Evolutionary conservation across 768 basidiomycete species (phyloP).

Genomic region (Pleurotus djamor): DNA sequence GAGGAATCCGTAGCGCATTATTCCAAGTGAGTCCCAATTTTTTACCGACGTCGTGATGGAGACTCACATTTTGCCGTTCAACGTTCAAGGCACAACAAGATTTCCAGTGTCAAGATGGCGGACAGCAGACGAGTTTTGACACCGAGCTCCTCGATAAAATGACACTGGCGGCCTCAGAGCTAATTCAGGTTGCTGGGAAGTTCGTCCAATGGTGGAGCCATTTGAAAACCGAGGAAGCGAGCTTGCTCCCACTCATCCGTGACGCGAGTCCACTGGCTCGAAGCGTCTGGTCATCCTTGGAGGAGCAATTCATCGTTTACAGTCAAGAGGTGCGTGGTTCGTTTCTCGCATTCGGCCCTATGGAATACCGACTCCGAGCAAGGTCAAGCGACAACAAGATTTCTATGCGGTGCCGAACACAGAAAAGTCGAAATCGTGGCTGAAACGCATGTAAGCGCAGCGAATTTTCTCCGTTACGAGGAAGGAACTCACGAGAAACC

Average conservation of each 20-base stretch:
- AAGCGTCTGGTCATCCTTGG: not conserved
- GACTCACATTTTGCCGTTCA: not conserved
- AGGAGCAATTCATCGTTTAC: not conserved
- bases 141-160: not conserved
- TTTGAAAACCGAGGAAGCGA: not conserved
- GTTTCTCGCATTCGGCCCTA: too few species aligned
- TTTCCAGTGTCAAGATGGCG: not conserved
- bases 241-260: not conserved
- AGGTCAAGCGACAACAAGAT: too few species aligned
- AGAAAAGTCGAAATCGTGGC: too few species aligned
- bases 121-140: not conserved
- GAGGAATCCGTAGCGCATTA: not conserved
- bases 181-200: not conserved
- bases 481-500: too few species aligned
- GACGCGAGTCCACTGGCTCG: not conserved
- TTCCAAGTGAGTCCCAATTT: not conserved
- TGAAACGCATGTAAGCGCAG: too few species aligned
- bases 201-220: not conserved
- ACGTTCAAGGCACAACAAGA: not conserved
- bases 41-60: too few species aligned
- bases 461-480: too few species aligned
- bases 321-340: not conserved
- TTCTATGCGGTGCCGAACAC: too few species aligned
- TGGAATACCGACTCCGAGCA: too few species aligned
- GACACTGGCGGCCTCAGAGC: not conserved